Evolutionary conservation across 2,329 filamentous ascomycete genomes (phyloP).

Genomic region (Claviceps spartinae): DNA sequence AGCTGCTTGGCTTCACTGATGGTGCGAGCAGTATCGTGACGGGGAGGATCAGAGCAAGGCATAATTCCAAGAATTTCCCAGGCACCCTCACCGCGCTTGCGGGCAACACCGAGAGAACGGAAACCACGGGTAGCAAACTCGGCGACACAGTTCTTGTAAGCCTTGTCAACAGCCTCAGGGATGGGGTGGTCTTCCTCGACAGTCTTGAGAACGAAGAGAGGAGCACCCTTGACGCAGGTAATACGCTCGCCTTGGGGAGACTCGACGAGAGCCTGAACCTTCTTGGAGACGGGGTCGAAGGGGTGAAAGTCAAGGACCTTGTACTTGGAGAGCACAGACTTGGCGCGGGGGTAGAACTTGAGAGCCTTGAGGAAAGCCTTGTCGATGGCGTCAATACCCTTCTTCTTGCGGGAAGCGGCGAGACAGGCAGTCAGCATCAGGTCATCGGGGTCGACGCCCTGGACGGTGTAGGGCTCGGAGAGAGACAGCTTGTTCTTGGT

Average conservation of each 20-base stretch:
- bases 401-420: constrained; percentile 85
- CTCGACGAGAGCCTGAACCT: constrained; percentile 73
- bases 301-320: constrained; percentile 73
- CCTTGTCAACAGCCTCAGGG: constrained; percentile 60
- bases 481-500: constrained; percentile 92
- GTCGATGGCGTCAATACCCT: constrained; percentile 90
- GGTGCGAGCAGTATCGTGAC: constrained; percentile 80
- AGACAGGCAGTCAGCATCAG: constrained; percentile 87
- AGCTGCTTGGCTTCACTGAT: constrained; percentile 81
- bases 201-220: constrained; percentile 74
- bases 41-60: constrained; percentile 84
- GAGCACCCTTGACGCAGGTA: constrained; percentile 82
- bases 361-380: constrained; percentile 87
- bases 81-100: constrained; percentile 65
- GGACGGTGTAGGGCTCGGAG: constrained; percentile 69
- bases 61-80: constrained; percentile 95
- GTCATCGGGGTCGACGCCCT: constrained; percentile 71
- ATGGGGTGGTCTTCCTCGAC: constrained; percentile 77
- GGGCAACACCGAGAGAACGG: constrained; percentile 84
- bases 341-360: constrained; percentile 69
- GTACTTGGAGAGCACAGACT: constrained; percentile 69
- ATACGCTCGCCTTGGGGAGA: constrained; percentile 74
- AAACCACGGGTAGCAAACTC: constrained; percentile 90
- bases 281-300: constrained; percentile 89
- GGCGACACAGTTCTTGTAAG: constrained; percentile 84